phyloP scores from a whole-genome alignment of 495 filamentous ascomycete species.

The Amphirosellinia nigrospora region DNA sequence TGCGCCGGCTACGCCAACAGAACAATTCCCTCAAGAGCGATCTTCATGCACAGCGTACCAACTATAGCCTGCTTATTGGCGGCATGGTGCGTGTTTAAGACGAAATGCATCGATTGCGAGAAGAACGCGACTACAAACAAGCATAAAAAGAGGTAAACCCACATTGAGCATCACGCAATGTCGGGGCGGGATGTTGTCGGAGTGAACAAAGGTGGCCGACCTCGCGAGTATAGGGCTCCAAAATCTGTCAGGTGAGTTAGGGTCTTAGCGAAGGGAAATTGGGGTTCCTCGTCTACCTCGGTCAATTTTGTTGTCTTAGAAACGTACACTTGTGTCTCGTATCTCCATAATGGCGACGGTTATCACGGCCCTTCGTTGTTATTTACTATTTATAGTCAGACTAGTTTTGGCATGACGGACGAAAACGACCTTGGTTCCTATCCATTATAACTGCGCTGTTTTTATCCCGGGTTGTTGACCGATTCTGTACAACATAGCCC shows the following conservation, averaged over 20 bases:
- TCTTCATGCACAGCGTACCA: not conserved
- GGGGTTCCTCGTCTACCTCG: no score
- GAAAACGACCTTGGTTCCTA: not conserved
- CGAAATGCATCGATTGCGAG: not conserved
- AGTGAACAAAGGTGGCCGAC: not conserved
- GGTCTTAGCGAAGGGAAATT: no score
- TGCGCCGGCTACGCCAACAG: not conserved
- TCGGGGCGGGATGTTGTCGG: no score
- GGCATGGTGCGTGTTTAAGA: not conserved
- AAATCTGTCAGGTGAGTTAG: no score
- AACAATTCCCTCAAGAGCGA: conserved; percentile 11
- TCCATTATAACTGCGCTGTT: not conserved
- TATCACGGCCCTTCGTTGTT: not conserved
- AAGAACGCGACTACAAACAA: not conserved
- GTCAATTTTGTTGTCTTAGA: no score
- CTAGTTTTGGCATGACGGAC: not conserved
- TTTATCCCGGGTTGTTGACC: not conserved
- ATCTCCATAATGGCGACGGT: not conserved
- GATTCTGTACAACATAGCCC: not conserved
- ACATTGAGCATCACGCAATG: not conserved
- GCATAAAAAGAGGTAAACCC: not conserved
- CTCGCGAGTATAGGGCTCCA: no score
- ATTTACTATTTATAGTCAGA: not conserved
- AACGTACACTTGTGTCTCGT: no score
- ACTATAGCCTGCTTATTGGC: conserved; percentile 10